Evolutionary conservation across 2,329 filamentous ascomycete genomes (phyloP), one percentile per base, ranked within the genome.

Genomic region (Fusarium sulawesiense): DNA sequence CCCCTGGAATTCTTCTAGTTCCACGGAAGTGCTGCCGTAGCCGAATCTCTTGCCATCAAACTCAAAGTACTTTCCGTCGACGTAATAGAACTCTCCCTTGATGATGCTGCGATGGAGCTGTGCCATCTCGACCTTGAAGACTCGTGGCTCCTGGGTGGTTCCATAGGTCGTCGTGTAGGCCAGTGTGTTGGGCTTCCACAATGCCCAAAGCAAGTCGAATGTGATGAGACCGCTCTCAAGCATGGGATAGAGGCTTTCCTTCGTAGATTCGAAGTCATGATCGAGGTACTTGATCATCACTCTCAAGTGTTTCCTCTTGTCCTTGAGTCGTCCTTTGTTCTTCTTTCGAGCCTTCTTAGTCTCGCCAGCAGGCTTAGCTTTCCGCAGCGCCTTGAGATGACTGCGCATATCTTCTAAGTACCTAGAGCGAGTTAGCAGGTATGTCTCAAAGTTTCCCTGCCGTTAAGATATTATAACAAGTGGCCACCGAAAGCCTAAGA

Each of bases 41-140:
- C 93, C 94, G 76, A 94, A 97, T 9, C 87, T 86, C 77, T 97
- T 97, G 60, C 94, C 94, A 73, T 97, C 93, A 66, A 93, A 97
- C 75, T 97, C 93, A 27, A 97, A 86, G 72, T 96, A 97, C 77
- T 85, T 86, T 23, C 91, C 93, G 71, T 95, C 91, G 16, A 97
- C 85, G 70, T 85, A 87, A 80, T 94, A 97, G 80, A 88, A 95
- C 20, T 90, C 87, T 6, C 92, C 92, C 69, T 89, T 90, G 76
- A 92, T 86, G 73, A 94, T 88, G 37, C 85, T 88, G 45, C 80
- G 83, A 51, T 92, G 89, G 71, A 93, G 92, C 73, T 90, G 89
- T 1, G 91, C 90, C 68, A 90, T 87, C 63, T 95, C 92, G 2
- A 95, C 89, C 77, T 92, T 94, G 85, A 97, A 95, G 12, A 92